A percentile compares a stretch with the other conserved stretches of the same genome.
Evolutionary conservation across 257 asterid genomes (phyloP).

Genomic region (Capsicum rhomboideum): DNA sequence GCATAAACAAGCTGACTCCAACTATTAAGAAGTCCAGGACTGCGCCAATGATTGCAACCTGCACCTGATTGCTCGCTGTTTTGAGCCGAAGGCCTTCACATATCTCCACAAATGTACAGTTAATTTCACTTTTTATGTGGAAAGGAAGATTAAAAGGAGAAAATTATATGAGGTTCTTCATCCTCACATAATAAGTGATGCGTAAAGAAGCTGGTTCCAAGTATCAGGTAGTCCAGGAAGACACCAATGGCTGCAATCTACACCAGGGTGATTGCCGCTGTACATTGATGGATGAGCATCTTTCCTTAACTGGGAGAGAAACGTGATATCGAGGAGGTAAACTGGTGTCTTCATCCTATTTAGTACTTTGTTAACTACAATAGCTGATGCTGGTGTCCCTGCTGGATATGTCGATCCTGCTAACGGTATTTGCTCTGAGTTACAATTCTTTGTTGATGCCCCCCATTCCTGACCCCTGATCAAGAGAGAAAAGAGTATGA

Average conservation of each 20-base stretch:
- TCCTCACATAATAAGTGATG: slow-evolving; percentile 47
- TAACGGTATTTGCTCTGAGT: slow-evolving; percentile 47
- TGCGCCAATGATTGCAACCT: slow-evolving; percentile 63
- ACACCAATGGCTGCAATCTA: slow-evolving; percentile 87
- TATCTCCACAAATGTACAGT: slow-evolving; percentile 41
- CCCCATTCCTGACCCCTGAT: slow-evolving; percentile 60
- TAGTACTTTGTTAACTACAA: slow-evolving; percentile 42
- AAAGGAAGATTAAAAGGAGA: not conserved
- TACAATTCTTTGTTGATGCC: slow-evolving; percentile 37
- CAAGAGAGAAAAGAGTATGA: not conserved
- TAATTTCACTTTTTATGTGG: slow-evolving; percentile 34
- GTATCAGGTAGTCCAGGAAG: slow-evolving; percentile 84
- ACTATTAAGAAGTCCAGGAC: slow-evolving; percentile 60
- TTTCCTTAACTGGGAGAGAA: slow-evolving; percentile 61
- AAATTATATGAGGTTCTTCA: not conserved
- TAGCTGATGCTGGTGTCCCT: slow-evolving; percentile 43
- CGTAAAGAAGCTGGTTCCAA: slow-evolving; percentile 71
- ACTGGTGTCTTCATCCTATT: slow-evolving; percentile 36
- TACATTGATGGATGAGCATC: slow-evolving; percentile 76
- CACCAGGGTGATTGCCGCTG: slow-evolving; percentile 39
- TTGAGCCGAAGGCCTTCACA: slow-evolving; percentile 26
- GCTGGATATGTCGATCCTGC: slow-evolving; percentile 53
- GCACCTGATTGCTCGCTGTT: slow-evolving; percentile 17
- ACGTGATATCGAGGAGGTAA: slow-evolving; percentile 48
- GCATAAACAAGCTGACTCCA: slow-evolving; percentile 68